Evolutionary conservation across 164 flowering plant species (phyloP), one percentile per base, ranked within the genome.

Genomic region (Vitis cinerea): DNA sequence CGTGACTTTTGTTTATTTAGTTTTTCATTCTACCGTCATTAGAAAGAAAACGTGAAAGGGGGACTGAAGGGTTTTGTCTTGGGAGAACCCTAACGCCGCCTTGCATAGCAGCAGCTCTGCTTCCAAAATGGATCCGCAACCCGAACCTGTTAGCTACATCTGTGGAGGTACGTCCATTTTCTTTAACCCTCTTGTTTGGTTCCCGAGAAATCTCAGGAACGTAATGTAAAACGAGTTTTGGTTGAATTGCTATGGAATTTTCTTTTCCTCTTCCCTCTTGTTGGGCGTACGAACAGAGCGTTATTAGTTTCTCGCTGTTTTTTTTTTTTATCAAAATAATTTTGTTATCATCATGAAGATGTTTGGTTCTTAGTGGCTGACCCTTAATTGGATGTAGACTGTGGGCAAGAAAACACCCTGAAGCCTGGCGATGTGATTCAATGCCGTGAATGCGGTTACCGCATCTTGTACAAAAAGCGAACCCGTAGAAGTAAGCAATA

Each of bases 391-490:
- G 37, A 27, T 83, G 84, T 50, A 93, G 98, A 93, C 75, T 93
- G 98, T 66, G 98, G 96, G 7, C 84, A 83, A 71, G 98, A 93
- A 80, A 90, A 90, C 66, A 87, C 97, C 2, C 62, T 93, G 80
- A 93, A 93, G 82, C 82, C 88, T 0, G 94, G 93, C 0, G 98
- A 93, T 72, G 97, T 91, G 74, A 93, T 93, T 64, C 98, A 93
- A 71, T 93, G 98, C 85, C 82, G 98, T 0, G 94, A 93, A 75
- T 93, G 97, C 50, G 98, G 98, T 27, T 93, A 93, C 67, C 95
- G 98, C 53, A 93, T 93, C 64, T 75, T 93, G 62, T 93, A 93
- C 87, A 93, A 93, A 93, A 93, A 93, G 86, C 89, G 96, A 5
- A 93, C 98, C 59, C 96, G 97, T 66, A 73, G 98, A 71, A 93